A percentile compares a stretch with the other conserved stretches of the same genome.
These are phyloP conservation scores for Pseudogymnoascus sp. DNA, from an alignment of 2,329 filamentous ascomycete genomes.

Conservation along the genomic window DNA sequence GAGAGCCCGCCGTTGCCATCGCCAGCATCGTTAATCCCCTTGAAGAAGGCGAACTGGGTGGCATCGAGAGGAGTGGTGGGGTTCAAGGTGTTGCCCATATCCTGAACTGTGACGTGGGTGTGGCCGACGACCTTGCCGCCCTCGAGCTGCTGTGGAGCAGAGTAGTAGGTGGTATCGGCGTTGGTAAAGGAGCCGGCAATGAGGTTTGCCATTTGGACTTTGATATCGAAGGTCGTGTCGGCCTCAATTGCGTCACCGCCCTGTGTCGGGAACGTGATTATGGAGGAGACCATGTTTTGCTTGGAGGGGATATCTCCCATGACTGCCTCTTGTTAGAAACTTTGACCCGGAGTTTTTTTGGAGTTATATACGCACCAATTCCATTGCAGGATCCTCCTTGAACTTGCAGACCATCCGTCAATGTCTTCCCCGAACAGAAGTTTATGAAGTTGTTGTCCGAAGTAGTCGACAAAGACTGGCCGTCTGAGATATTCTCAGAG, in stretches of 20 bases:
- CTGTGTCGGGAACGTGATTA: constrained; percentile 24
- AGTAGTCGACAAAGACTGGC: constrained; percentile 22
- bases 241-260: constrained; percentile 18
- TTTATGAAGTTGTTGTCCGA: constrained; percentile 30
- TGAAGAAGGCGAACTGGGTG: constrained; percentile 32
- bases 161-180: constrained; percentile 31
- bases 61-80: constrained; percentile 26
- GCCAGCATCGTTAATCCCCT: constrained; percentile 34
- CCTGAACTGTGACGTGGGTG: constrained; percentile 33
- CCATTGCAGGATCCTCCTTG: constrained; percentile 52
- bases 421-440: constrained; percentile 28
- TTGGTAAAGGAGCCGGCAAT: constrained; percentile 33
- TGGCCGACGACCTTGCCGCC: constrained; percentile 31
- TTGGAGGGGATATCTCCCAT: constrained; percentile 29
- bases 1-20: constrained; percentile 31
- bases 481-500: constrained; percentile 18
- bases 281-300: constrained; percentile 25
- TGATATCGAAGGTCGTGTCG: constrained; percentile 26
- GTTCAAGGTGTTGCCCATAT: constrained; percentile 27
- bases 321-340: constrained; percentile 14
- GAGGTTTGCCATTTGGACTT: constrained; percentile 28
- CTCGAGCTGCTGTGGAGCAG: constrained; percentile 29
- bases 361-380: constrained; percentile 22
- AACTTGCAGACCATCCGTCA: constrained; percentile 54
- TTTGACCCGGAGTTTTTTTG: neutral